Evolutionary conservation across 2,329 filamentous ascomycete species (phyloP).

Genomic region (Eurotiales sp.): DNA sequence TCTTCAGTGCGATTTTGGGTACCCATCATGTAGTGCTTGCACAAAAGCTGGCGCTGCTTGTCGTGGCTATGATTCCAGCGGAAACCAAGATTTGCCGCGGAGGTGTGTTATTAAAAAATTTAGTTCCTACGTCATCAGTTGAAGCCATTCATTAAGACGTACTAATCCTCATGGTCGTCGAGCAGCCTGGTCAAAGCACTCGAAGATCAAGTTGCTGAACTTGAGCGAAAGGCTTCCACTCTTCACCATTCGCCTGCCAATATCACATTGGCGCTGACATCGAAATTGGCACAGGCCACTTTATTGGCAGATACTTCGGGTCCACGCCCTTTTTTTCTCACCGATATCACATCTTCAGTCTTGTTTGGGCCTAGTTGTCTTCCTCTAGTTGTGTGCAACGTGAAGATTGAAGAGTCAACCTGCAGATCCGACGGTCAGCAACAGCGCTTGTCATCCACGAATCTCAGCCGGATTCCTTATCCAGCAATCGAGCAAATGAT

Average conservation of each 20-base stretch:
- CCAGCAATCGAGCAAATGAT: conserved; percentile 10
- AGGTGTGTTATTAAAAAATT: neutral
- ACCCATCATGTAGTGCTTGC: conserved; percentile 4
- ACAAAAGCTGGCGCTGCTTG: conserved; percentile 4
- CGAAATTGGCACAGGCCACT: neutral
- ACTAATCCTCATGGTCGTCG: neutral
- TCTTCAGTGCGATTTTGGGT: neutral
- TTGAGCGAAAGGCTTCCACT: neutral
- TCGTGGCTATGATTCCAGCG: conserved; percentile 1
- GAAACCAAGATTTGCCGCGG: neutral
- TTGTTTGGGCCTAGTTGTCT: neutral
- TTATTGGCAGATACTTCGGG: neutral
- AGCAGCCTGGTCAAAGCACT: neutral
- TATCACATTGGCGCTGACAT: neutral
- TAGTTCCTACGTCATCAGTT: no score
- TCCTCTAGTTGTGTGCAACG: neutral
- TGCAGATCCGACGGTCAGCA: neutral
- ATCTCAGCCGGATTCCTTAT: conserved; percentile 5
- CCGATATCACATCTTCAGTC: neutral
- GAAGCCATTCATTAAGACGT: no score
- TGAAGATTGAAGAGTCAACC: neutral
- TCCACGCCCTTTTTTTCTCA: neutral
- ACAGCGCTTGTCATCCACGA: neutral
- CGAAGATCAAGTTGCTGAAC: neutral
- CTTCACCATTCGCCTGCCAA: neutral